Evolutionary conservation across 768 basidiomycete species (phyloP).

Genomic region (Favolaschia claudopus): DNA sequence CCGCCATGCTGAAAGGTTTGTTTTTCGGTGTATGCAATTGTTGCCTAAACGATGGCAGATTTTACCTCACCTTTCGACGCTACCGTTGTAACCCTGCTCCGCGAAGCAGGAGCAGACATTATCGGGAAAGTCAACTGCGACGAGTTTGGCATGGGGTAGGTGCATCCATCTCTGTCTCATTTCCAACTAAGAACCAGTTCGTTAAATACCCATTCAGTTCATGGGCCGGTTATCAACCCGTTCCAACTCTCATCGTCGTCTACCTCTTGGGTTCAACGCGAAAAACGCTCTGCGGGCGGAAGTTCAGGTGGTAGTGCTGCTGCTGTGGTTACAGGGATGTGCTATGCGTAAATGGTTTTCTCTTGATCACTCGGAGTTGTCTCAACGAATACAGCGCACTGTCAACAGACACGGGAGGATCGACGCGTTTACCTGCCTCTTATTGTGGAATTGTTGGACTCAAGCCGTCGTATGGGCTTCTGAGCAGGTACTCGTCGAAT

Average conservation of each 20-base stretch:
- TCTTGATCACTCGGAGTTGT: not conserved
- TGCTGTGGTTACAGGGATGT: constrained; percentile 86
- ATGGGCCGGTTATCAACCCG: constrained; percentile 86
- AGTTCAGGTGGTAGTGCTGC: constrained; percentile 97
- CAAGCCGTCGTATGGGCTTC: constrained; percentile 93
- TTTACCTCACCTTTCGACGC: constrained; percentile 87
- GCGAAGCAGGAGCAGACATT: constrained; percentile 69
- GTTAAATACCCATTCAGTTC: constrained; percentile 73
- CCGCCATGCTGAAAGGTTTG: constrained; percentile 72
- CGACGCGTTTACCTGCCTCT: constrained; percentile 89
- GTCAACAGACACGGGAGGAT: constrained; percentile 96
- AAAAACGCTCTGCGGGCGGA: constrained; percentile 81
- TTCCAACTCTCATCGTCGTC: constrained; percentile 41
- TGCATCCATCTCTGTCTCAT: not conserved
- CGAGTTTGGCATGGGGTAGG: constrained; percentile 98
- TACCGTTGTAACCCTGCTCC: constrained; percentile 76
- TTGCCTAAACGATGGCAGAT: constrained; percentile 45
- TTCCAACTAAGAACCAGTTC: constrained; percentile 57
- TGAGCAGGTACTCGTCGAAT: constrained; percentile 84
- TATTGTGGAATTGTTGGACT: constrained; percentile 93
- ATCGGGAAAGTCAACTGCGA: constrained; percentile 95
- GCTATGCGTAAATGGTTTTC: constrained; percentile 71
- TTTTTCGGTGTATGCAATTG: not conserved
- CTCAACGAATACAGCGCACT: constrained; percentile 65
- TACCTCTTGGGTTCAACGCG: constrained; percentile 36